Evolutionary conservation across 2,329 filamentous ascomycete species (phyloP).

Genomic region (Exserohilum turcica): DNA sequence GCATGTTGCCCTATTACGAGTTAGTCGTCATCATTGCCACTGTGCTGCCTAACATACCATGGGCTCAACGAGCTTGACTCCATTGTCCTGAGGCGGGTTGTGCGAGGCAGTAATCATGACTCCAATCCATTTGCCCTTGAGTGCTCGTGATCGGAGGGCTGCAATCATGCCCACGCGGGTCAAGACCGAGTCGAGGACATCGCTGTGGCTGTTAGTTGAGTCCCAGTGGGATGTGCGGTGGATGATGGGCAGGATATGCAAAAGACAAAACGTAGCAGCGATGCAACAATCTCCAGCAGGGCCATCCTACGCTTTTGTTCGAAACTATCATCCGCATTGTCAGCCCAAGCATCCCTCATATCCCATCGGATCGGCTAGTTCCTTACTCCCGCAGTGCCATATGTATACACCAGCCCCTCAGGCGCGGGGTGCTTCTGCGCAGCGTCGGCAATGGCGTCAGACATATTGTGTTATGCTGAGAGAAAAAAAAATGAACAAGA

Average conservation of each 20-base stretch:
- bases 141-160: slow-evolving; percentile 84
- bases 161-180: slow-evolving; percentile 92
- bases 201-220: slow-evolving; percentile 54
- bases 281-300: no score
- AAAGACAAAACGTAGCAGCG: no score
- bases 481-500: no score
- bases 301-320: slow-evolving; percentile 72
- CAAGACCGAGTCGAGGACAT: slow-evolving; percentile 87
- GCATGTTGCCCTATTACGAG: slow-evolving; percentile 79
- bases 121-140: slow-evolving; percentile 88
- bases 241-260: no score
- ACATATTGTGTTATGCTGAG: slow-evolving; percentile 38
- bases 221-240: slow-evolving; percentile 4
- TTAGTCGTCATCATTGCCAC: slow-evolving; percentile 19
- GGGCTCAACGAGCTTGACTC: slow-evolving; percentile 85
- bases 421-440: slow-evolving; percentile 46
- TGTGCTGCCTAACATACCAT: slow-evolving; percentile 60
- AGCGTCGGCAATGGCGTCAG: slow-evolving; percentile 39
- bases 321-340: slow-evolving; percentile 60
- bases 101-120: slow-evolving; percentile 75
- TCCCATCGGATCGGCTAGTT: not conserved
- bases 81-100: slow-evolving; percentile 68
- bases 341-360: slow-evolving; percentile 13
- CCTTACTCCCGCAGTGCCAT: slow-evolving; percentile 57
- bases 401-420: slow-evolving; percentile 45